These are phyloP conservation scores for Pulveroboletus sp. DNA, from an alignment of 768 basidiomycete genomes.

Conservation along the genomic window DNA sequence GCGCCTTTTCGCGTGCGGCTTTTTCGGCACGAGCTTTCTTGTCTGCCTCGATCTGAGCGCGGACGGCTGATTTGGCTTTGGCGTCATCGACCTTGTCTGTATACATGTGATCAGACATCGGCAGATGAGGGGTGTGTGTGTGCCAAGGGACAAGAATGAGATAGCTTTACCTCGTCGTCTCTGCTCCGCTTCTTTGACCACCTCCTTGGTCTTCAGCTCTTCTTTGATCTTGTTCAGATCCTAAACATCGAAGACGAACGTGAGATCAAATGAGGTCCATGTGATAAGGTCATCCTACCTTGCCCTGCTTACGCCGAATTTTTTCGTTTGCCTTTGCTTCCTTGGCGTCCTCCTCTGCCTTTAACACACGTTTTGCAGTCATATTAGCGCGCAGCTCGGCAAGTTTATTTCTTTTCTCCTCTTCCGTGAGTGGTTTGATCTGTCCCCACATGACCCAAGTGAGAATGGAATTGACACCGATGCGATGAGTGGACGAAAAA, in stretches of 20 bases:
- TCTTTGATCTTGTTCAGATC: constrained; percentile 72
- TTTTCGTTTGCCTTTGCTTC: constrained; percentile 72
- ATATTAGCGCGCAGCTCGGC: constrained; percentile 76
- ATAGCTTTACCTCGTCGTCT: constrained; percentile 60
- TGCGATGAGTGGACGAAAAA: background rate
- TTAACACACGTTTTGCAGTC: constrained; percentile 69
- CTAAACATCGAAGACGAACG: constrained; percentile 30
- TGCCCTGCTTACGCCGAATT: constrained; percentile 81
- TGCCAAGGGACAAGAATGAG: too few relatives aligned
- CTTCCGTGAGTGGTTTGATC: constrained; percentile 94
- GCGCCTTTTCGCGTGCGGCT: constrained; percentile 83
- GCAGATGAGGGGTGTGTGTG: background rate
- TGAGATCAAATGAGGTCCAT: background rate
- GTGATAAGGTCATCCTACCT: constrained; percentile 36
- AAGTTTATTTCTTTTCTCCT: constrained; percentile 81
- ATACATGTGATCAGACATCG: background rate
- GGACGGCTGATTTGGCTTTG: constrained; percentile 79
- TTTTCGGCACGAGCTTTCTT: constrained; percentile 86
- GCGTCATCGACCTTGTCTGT: constrained; percentile 88
- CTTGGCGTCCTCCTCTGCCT: constrained; percentile 67
- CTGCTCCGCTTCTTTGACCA: constrained; percentile 76
- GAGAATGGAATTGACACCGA: background rate
- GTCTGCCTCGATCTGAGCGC: constrained; percentile 93
- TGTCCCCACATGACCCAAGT: constrained; percentile 22
- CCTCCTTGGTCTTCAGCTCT: constrained; percentile 71